Percentiles rank a stretch among this genome's conserved stretches.
phyloP scores from a whole-genome alignment of 441 rosid genomes.

The Hura crepitans region DNA sequence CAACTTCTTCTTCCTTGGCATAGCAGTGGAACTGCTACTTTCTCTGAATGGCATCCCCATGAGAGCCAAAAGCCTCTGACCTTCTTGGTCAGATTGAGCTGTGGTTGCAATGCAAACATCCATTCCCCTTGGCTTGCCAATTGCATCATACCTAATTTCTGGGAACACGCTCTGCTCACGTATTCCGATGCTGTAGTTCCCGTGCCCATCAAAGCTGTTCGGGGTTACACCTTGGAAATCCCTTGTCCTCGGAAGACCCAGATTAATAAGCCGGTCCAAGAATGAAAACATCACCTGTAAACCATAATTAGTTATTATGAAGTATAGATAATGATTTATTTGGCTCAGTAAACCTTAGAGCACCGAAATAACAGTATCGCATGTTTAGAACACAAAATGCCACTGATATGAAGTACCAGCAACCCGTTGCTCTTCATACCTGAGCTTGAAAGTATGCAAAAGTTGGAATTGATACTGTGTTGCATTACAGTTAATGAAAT shows the following conservation, averaged over 20 bases:
- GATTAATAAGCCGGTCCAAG: conserved; percentile 81
- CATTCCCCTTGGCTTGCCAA: conserved; percentile 81
- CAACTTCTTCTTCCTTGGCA: conserved; percentile 66
- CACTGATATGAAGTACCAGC: not conserved
- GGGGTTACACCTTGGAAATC: conserved; percentile 86
- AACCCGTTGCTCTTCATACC: not conserved
- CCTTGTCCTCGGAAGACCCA: conserved; percentile 89
- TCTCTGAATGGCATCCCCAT: conserved; percentile 97
- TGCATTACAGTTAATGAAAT: not conserved
- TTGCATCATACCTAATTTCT: conserved; percentile 59
- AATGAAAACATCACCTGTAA: conserved; percentile 80
- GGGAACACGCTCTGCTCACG: conserved; percentile 87
- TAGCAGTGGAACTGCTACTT: conserved; percentile 28
- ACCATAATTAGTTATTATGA: conserved; percentile 7
- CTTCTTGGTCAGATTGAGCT: conserved; percentile 75
- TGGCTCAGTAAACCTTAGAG: not conserved
- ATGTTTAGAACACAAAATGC: not conserved
- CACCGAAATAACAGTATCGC: not conserved
- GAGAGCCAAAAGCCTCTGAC: conserved; percentile 63
- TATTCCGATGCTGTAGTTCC: conserved; percentile 80
- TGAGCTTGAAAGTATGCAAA: not conserved
- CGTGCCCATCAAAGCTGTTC: conserved; percentile 87
- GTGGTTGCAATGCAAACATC: conserved; percentile 87
- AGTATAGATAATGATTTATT: not conserved
- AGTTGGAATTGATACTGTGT: not conserved